phyloP scores from a whole-genome alignment of 2,329 filamentous ascomycete species.

The Colletotrichum musae region DNA sequence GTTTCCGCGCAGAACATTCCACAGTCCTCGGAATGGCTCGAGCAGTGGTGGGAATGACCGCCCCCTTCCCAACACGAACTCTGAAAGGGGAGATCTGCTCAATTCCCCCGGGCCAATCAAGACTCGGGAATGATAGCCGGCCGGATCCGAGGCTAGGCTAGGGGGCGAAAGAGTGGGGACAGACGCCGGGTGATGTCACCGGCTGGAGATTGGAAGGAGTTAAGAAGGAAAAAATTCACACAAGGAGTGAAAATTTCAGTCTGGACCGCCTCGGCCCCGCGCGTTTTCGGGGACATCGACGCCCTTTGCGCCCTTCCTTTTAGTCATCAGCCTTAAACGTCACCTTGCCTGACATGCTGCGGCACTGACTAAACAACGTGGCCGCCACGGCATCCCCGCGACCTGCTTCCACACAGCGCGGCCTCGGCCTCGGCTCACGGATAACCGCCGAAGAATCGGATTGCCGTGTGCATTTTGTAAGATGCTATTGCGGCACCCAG shows the following conservation, averaged over 20 bases:
- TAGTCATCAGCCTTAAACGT: slow-evolving; percentile 41
- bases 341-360: slow-evolving; percentile 29
- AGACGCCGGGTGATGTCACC: slow-evolving; percentile 31
- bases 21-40: slow-evolving; percentile 28
- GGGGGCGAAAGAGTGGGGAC: not conserved
- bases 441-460: not conserved
- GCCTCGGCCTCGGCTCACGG: slow-evolving; percentile 25
- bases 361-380: slow-evolving; percentile 26
- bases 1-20: slow-evolving; percentile 18
- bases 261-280: slow-evolving; percentile 14
- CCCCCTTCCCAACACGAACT: not conserved
- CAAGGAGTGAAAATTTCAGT: slow-evolving; percentile 5
- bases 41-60: not conserved
- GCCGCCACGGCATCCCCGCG: slow-evolving; percentile 30
- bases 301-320: not conserved
- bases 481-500: not conserved
- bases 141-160: slow-evolving; percentile 20
- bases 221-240: slow-evolving; percentile 1
- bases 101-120: slow-evolving; percentile 10
- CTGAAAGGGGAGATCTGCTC: not conserved
- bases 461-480: too few relatives aligned
- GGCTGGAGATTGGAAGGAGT: slow-evolving; percentile 27
- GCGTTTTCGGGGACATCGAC: not conserved
- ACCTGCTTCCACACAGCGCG: not conserved
- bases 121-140: slow-evolving; percentile 7